Evolutionary conservation across 2,329 filamentous ascomycete species (phyloP).

Genomic region (Tricladium varicosporioides): DNA sequence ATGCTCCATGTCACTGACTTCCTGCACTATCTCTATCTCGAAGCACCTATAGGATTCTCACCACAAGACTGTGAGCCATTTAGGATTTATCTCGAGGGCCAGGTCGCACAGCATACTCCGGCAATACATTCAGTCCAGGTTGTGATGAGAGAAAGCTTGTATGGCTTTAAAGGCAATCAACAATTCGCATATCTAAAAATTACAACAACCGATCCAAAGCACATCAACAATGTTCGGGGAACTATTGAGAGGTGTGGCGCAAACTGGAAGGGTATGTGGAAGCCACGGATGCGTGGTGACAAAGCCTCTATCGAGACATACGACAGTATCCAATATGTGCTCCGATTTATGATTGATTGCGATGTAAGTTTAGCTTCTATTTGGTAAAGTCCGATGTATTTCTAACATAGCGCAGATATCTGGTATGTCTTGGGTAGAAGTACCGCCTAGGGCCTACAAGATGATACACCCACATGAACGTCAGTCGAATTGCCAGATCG

Average conservation of each 20-base stretch:
- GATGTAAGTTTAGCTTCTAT: constrained; percentile 51
- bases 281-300: constrained; percentile 41
- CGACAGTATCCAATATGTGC: constrained; percentile 91
- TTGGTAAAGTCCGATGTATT: background rate
- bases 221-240: constrained; percentile 72
- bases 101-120: constrained; percentile 70
- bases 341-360: constrained; percentile 98
- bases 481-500: constrained; percentile 95
- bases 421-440: constrained; percentile 98
- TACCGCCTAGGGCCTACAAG: constrained; percentile 69
- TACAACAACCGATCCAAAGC: constrained; percentile 85
- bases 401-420: constrained; percentile 55
- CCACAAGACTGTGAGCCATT: constrained; percentile 75
- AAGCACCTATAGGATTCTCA: constrained; percentile 79
- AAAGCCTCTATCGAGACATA: constrained; percentile 80
- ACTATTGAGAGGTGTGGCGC: constrained; percentile 72
- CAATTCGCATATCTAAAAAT: constrained; percentile 93
- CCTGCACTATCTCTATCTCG: constrained; percentile 92
- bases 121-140: constrained; percentile 79
- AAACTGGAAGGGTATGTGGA: constrained; percentile 93
- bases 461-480: constrained; percentile 64
- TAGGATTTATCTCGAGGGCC: constrained; percentile 75
- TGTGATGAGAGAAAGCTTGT: constrained; percentile 85
- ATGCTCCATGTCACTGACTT: constrained; percentile 95
- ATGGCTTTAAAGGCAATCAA: constrained; percentile 89